Conservation (phyloP, 305 asterid species). For the Rubia balearica region DNA sequence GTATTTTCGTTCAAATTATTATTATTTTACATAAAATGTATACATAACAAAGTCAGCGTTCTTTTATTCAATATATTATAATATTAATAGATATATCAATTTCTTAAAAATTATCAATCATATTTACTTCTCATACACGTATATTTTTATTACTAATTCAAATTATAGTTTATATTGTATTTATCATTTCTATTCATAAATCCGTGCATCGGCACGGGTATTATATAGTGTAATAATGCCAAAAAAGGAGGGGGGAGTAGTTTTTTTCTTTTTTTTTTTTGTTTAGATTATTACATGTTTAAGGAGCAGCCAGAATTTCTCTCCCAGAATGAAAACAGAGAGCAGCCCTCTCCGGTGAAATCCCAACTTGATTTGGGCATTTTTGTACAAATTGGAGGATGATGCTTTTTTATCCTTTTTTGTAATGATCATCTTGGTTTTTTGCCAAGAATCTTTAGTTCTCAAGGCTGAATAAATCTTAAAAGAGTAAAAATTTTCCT, state of each 20-base stretch:
- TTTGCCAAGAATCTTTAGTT: slow-evolving; percentile 23
- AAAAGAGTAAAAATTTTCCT: no score
- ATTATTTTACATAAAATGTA: no score
- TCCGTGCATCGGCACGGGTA: no score
- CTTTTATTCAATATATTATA: no score
- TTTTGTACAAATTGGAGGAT: slow-evolving; percentile 19
- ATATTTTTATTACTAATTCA: no score
- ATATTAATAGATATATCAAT: no score
- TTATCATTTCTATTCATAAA: not conserved
- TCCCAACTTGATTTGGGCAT: slow-evolving; percentile 36
- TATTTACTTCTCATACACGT: no score
- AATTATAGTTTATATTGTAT: slow-evolving; percentile 15
- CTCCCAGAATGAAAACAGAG: slow-evolving; percentile 18
- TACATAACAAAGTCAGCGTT: no score
- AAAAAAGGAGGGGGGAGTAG: not conserved
- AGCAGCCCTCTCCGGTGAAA: slow-evolving; percentile 56
- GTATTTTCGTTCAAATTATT: no score
- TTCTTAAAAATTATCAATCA: no score
- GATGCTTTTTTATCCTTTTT: slow-evolving; percentile 12
- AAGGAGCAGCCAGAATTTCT: slow-evolving; percentile 15
- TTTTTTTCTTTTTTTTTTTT: not conserved
- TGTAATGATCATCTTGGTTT: slow-evolving; percentile 17
- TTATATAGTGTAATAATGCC: not conserved
- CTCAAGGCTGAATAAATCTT: slow-evolving; percentile 21
- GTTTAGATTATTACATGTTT: slow-evolving; percentile 19